Evolutionary conservation across 805 yeast genomes (phyloP), one percentile per base, ranked within the genome.

Genomic region (Teunomyces gatunensis): DNA sequence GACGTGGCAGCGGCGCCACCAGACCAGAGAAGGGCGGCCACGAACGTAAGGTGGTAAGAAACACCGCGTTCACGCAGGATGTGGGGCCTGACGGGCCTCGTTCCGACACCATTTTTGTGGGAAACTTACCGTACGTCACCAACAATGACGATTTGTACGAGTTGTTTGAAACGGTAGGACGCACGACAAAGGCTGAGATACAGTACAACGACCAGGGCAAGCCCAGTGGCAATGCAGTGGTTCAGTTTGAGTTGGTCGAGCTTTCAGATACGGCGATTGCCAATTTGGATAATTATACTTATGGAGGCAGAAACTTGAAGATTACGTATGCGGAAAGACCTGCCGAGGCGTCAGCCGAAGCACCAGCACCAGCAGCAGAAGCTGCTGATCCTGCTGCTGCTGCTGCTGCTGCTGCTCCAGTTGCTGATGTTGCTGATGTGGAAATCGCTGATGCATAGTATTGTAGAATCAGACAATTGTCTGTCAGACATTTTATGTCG

Each of bases 41-140:
- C 12, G 49, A 47, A 25, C 23, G 52, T 13, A 54, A 52, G 6
- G 59, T 52, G 32, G 50, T 59, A 20, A 66, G 61, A 51, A 78
- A 78, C 60, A 61, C 81, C 33, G 83, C 73, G 6, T 87, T 89
- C 64, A 81, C 90, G 11, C 80, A 76, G 41, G 85, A 83, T 47
- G 90, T 87, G 37, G 57, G 63, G 6, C 87, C 85, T 1, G 81
- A 80, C 43, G 84, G 82, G 43, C 79, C 73, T 29, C 74, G 79
- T 18, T 61, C 69, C 11, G 68, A 59, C 48, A 64, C 67, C 13
- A 78, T 92, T 39, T 86, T 69, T 61, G 90, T 87, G 18, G 77
- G 76, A 39, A 92, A 92, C 71, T 73, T 92, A 60, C 98, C 98
- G 27, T 89, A 81, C 76, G 85, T 90, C 45, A 91, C 97, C n/a